Evolutionary conservation across 2,329 filamentous ascomycete species (phyloP).

Genomic region (Cytospora piceae): DNA sequence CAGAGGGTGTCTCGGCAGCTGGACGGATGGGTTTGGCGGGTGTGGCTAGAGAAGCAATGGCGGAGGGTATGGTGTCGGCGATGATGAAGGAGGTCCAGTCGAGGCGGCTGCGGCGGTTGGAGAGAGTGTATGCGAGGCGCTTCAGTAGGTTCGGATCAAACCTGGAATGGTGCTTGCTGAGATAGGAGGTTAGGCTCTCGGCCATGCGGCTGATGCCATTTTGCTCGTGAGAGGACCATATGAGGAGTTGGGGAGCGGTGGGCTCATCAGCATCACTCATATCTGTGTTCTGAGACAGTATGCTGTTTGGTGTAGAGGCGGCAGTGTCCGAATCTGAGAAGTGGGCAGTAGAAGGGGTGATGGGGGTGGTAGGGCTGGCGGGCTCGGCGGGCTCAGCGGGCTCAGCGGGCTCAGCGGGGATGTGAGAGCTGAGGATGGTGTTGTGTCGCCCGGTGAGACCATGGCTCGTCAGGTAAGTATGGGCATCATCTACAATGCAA

Average conservation of each 20-base stretch:
- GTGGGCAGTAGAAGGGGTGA: neutral
- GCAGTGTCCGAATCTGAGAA: constrained; percentile 2
- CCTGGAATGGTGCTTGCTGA: neutral
- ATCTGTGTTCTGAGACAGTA: neutral
- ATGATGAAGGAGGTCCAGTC: constrained; percentile 16
- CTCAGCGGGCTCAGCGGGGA: neutral
- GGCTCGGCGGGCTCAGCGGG: constrained; percentile 1
- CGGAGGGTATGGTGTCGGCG: neutral
- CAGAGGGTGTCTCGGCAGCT: constrained; percentile 7
- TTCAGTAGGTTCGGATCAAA: neutral
- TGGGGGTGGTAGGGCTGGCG: neutral
- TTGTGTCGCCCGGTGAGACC: constrained; percentile 16
- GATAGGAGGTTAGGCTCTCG: neutral
- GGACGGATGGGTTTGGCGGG: constrained; percentile 1
- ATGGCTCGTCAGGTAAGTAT: neutral
- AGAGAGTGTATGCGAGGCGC: constrained; percentile 21
- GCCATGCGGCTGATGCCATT: constrained; percentile 12
- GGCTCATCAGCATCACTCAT: neutral
- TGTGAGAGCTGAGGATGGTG: constrained; percentile 7
- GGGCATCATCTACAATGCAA: constrained; percentile 13
- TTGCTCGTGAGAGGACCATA: constrained; percentile 19
- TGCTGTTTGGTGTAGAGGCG: constrained; percentile 1
- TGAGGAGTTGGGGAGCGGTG: neutral
- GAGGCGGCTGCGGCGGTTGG: constrained; percentile 14
- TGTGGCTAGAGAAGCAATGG: neutral